Conservation (phyloP, 176 grass and related monocot genomes). For the Cenchrus fungigraminus region DNA sequence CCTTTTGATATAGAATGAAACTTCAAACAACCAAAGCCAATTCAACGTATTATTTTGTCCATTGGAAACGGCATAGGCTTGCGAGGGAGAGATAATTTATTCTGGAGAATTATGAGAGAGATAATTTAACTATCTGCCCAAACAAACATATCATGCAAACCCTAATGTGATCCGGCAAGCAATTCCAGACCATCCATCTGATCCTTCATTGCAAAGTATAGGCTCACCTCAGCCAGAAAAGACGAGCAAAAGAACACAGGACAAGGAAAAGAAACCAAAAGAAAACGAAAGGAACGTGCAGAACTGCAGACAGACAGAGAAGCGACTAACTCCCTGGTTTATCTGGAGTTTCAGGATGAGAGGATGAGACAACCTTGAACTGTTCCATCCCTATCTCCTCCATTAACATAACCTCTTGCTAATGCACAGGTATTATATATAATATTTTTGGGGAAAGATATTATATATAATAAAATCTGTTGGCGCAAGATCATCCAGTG, state of each 20-base stretch:
- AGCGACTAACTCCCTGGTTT: not conserved
- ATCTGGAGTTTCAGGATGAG: constrained; percentile 10
- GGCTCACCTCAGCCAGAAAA: constrained; percentile 20
- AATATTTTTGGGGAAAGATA: not conserved
- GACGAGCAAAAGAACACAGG: not conserved
- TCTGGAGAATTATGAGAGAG: not conserved
- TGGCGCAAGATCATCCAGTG: not conserved
- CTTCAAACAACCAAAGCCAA: not conserved
- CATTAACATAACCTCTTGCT: not conserved
- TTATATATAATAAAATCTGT: constrained; percentile 10
- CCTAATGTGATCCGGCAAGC: not conserved
- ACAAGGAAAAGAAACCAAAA: not conserved
- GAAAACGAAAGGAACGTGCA: not conserved
- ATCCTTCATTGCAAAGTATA: constrained; percentile 24
- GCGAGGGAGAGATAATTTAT: not conserved
- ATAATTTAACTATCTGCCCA: not conserved
- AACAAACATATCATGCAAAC: not conserved
- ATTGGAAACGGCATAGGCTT: not conserved
- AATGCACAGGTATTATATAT: not conserved
- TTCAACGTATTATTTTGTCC: not conserved
- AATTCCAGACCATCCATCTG: constrained; percentile 12
- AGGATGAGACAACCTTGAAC: not conserved
- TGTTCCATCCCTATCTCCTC: constrained; percentile 40
- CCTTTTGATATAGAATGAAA: not conserved
- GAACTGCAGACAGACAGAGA: not conserved